phyloP scores from a whole-genome alignment of 495 filamentous ascomycete genomes.

The Friedmanniomyces endolithicus region DNA sequence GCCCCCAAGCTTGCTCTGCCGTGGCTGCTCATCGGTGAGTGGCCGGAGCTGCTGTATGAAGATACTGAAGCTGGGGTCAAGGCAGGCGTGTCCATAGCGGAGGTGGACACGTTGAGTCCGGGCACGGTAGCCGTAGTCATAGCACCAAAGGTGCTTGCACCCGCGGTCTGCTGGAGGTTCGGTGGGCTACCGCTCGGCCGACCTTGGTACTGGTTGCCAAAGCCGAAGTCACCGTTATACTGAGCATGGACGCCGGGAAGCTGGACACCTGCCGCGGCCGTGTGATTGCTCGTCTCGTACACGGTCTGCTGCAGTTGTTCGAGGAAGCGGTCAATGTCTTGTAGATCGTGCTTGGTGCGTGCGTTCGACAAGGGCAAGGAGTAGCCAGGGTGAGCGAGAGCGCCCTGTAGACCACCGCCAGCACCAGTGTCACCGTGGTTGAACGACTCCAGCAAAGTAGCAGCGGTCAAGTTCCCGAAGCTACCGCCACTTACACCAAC shows the following conservation, averaged over 20 bases:
- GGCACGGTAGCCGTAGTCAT: conserved; percentile 36
- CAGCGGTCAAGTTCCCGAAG: conserved; percentile 13
- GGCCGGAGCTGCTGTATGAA: conserved; percentile 66
- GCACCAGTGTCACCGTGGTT: conserved; percentile 11
- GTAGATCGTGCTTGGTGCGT: conserved; percentile 81
- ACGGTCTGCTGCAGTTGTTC: conserved; percentile 91
- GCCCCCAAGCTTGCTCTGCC: conserved; percentile 33
- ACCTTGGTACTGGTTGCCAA: conserved; percentile 33
- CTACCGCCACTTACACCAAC: not conserved
- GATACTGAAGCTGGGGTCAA: conserved; percentile 77
- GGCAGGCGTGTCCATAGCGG: conserved; percentile 56
- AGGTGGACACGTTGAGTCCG: conserved; percentile 29
- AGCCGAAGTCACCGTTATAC: conserved; percentile 46
- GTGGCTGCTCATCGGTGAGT: conserved; percentile 63
- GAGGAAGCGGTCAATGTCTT: conserved; percentile 83
- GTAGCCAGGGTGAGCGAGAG: conserved; percentile 47
- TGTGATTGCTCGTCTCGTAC: conserved; percentile 75
- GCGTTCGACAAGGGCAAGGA: conserved; percentile 75
- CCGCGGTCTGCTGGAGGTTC: conserved; percentile 29
- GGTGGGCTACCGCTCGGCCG: conserved; percentile 67
- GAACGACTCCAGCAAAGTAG: conserved; percentile 20
- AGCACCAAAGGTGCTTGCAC: conserved; percentile 41
- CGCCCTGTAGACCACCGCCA: conserved; percentile 12
- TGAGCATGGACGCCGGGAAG: conserved; percentile 56
- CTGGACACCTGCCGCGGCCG: conserved; percentile 60